These are phyloP conservation scores for Boletus edulis DNA, from an alignment of 768 basidiomycete species.

Conservation along the genomic window DNA sequence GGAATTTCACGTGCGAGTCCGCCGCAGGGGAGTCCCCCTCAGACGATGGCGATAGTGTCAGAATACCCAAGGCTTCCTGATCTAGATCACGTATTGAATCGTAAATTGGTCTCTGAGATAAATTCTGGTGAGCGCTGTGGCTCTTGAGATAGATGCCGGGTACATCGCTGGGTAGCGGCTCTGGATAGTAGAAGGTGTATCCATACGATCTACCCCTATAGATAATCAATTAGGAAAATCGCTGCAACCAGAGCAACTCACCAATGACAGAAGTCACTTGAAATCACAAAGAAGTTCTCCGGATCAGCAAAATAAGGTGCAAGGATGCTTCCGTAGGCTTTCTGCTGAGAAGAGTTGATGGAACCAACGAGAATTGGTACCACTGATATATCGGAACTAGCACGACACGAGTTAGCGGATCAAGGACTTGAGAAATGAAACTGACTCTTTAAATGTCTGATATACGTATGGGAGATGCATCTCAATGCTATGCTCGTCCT, in stretches of 20 bases:
- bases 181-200: slow-evolving; percentile 85
- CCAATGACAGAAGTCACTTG: slow-evolving; percentile 99
- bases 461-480: slow-evolving; percentile 95
- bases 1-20: slow-evolving; percentile 60
- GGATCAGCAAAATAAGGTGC: slow-evolving; percentile 77
- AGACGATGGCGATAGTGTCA: slow-evolving; percentile 53
- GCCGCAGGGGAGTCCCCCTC: slow-evolving; percentile 41
- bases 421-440: background rate
- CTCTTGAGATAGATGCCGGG: slow-evolving; percentile 52
- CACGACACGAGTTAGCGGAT: slow-evolving; percentile 1
- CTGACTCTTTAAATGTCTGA: slow-evolving; percentile 79
- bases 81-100: slow-evolving; percentile 82
- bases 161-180: slow-evolving; percentile 46
- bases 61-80: slow-evolving; percentile 77
- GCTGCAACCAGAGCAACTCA: slow-evolving; percentile 32
- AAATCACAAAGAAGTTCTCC: slow-evolving; percentile 86
- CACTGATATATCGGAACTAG: slow-evolving; percentile 70
- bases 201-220: slow-evolving; percentile 79
- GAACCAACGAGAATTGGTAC: slow-evolving; percentile 92
- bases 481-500: slow-evolving; percentile 96
- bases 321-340: slow-evolving; percentile 62
- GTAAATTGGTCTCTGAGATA: slow-evolving; percentile 64
- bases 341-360: slow-evolving; percentile 59
- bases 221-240: slow-evolving; percentile 1
- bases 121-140: slow-evolving; percentile 36